Conservation (phyloP, 352 stramenopile species). For the Phytophthora rubi region DNA sequence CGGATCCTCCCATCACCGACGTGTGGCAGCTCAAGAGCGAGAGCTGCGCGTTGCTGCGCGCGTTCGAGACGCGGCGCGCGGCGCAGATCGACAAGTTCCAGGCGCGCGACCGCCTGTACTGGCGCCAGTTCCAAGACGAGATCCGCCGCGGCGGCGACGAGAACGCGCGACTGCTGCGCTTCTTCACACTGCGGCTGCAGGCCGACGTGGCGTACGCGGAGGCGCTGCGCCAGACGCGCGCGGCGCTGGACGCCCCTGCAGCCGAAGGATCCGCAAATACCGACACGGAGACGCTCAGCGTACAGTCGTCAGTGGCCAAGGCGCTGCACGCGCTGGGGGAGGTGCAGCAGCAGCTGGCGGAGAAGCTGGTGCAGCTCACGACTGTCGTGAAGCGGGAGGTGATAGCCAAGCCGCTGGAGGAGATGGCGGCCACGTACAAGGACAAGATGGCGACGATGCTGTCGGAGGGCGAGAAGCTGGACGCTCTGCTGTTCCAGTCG, state of each 20-base stretch:
- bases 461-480: conserved; percentile 57
- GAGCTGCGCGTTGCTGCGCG: conserved; percentile 64
- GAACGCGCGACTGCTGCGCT: conserved; percentile 68
- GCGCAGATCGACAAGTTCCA: conserved; percentile 78
- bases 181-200: conserved; percentile 72
- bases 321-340: conserved; percentile 69
- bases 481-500: conserved; percentile 58
- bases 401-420: conserved; percentile 64
- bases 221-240: conserved; percentile 64
- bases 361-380: conserved; percentile 82
- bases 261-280: conserved; percentile 3
- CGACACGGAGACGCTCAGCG: conserved; percentile 24
- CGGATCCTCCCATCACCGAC: conserved; percentile 13
- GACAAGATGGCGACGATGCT: conserved; percentile 62
- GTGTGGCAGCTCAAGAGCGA: conserved; percentile 68
- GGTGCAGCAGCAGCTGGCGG: conserved; percentile 76
- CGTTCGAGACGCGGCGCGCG: conserved; percentile 71
- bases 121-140: conserved; percentile 82
- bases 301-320: conserved; percentile 66
- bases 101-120: conserved; percentile 72
- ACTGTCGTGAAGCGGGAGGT: conserved; percentile 78
- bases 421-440: conserved; percentile 74
- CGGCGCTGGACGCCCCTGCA: conserved; percentile 51
- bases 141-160: conserved; percentile 68
- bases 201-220: conserved; percentile 82